These are phyloP conservation scores for Cladosporium sp. DNA, from an alignment of 2,329 filamentous ascomycete species.

Conservation along the genomic window DNA sequence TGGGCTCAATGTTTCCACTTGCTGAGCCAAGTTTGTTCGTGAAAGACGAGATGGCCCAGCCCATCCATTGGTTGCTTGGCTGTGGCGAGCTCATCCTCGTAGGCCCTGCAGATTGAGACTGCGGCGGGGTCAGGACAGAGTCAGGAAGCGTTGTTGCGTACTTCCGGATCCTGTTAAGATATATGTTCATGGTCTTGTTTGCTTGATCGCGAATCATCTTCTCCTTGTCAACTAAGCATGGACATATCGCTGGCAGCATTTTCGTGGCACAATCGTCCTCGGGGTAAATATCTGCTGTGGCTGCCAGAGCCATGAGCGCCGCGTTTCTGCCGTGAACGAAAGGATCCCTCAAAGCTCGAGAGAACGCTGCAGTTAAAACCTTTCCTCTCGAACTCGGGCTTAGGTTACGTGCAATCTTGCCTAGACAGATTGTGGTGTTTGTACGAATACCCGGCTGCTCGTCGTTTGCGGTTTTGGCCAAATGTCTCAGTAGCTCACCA, in stretches of 20 bases:
- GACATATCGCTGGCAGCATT: constrained; percentile 80
- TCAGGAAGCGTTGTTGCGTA: constrained; percentile 77
- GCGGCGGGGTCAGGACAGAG: constrained; percentile 67
- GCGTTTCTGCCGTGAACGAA: constrained; percentile 94
- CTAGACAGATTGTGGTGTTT: constrained; percentile 95
- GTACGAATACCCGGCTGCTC: constrained; percentile 96
- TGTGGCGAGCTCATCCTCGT: constrained; percentile 79
- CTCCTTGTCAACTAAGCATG: constrained; percentile 88
- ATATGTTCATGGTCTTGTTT: constrained; percentile 83
- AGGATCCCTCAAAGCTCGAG: constrained; percentile 83
- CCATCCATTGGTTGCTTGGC: constrained; percentile 69
- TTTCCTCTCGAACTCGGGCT: constrained; percentile 75
- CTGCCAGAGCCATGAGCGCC: constrained; percentile 78
- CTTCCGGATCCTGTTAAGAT: constrained; percentile 79
- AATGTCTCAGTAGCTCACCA: constrained; percentile 82
- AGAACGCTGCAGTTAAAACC: constrained; percentile 89
- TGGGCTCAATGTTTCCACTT: constrained; percentile 78
- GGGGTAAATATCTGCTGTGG: constrained; percentile 80
- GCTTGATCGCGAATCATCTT: constrained; percentile 91
- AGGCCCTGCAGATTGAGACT: constrained; percentile 47
- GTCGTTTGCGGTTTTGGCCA: constrained; percentile 95
- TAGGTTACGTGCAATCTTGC: constrained; percentile 90
- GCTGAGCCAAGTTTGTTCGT: constrained; percentile 88
- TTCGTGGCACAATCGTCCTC: constrained; percentile 87
- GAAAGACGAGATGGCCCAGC: constrained; percentile 98